phyloP scores from a whole-genome alignment of 139 green algal genomes.

The Zygnema cylindricum region DNA sequence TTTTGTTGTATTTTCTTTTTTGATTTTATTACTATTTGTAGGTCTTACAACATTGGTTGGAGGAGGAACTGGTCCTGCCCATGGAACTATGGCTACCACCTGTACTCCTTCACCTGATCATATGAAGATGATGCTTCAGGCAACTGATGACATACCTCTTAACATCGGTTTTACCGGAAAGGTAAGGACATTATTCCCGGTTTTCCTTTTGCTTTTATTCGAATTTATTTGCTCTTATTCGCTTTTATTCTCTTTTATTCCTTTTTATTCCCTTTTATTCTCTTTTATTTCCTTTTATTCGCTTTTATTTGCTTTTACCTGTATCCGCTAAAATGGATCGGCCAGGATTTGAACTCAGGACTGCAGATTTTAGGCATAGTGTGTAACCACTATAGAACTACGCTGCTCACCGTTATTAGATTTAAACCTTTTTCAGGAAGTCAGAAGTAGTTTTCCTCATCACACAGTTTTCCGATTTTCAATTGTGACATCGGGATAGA shows the following conservation, averaged over 20 bases:
- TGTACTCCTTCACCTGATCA: conserved; percentile 62
- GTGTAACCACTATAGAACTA: too few relatives aligned
- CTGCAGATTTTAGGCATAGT: too few relatives aligned
- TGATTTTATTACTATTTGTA: neutral
- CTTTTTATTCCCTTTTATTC: neutral
- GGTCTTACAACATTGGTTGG: conserved; percentile 42
- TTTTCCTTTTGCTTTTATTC: too few relatives aligned
- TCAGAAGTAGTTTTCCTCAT: too few relatives aligned
- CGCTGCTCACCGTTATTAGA: too few relatives aligned
- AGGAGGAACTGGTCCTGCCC: conserved; percentile 64
- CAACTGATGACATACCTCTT: conserved; percentile 64
- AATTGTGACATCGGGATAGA: too few relatives aligned
- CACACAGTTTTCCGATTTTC: too few relatives aligned
- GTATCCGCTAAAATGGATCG: too few relatives aligned
- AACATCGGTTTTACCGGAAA: conserved; percentile 70
- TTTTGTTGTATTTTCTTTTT: neutral
- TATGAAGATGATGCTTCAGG: conserved; percentile 66
- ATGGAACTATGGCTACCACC: conserved; percentile 66
- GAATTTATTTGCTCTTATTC: neutral
- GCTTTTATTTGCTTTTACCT: neutral
- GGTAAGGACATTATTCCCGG: too few relatives aligned
- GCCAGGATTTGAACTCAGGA: too few relatives aligned
- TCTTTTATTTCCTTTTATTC: neutral
- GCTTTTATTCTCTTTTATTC: neutral
- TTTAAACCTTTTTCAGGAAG: too few relatives aligned